Percentiles rank a stretch among this genome's conserved stretches.
These are phyloP conservation scores for Starmera amethionina DNA, from an alignment of 805 yeast species.

Conservation along the genomic window DNA sequence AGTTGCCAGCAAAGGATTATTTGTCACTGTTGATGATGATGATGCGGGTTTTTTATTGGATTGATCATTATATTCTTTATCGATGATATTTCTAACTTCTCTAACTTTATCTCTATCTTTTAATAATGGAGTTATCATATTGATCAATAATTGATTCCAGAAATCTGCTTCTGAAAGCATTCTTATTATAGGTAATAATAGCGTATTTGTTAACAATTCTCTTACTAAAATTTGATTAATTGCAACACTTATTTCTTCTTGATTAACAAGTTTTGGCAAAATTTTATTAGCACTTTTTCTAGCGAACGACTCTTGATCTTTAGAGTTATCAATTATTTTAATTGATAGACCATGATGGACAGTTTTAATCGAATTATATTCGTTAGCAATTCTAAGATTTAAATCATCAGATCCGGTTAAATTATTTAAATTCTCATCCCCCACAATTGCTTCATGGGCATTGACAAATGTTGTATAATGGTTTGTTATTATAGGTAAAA, in stretches of 20 bases:
- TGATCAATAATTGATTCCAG: conserved; percentile 58
- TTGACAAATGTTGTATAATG: conserved; percentile 46
- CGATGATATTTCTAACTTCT: conserved; percentile 58
- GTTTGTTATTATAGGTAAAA: conserved; percentile 56
- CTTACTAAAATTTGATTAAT: conserved; percentile 41
- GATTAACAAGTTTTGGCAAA: conserved; percentile 41
- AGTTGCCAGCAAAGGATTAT: conserved; percentile 19
- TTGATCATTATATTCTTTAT: conserved; percentile 40
- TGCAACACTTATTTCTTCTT: conserved; percentile 31
- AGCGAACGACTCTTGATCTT: conserved; percentile 41
- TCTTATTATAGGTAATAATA: conserved; percentile 39
- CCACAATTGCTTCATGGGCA: conserved; percentile 25
- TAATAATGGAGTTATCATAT: conserved; percentile 50
- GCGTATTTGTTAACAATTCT: conserved; percentile 54
- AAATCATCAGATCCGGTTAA: conserved; percentile 25
- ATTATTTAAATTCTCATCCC: conserved; percentile 12
- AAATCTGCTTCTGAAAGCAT: conserved; percentile 66
- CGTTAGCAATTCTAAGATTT: conserved; percentile 32
- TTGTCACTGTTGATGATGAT: not conserved
- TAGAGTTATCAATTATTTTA: conserved; percentile 24
- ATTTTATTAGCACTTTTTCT: conserved; percentile 30
- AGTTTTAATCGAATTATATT: conserved; percentile 25
- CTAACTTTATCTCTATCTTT: conserved; percentile 70
- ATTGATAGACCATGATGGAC: conserved; percentile 49
- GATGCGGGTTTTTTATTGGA: not conserved